Percentiles rank a stretch among this genome's conserved stretches.
Evolutionary conservation across 805 yeast genomes (phyloP).

Genomic region (Babjeviella inositovora): DNA sequence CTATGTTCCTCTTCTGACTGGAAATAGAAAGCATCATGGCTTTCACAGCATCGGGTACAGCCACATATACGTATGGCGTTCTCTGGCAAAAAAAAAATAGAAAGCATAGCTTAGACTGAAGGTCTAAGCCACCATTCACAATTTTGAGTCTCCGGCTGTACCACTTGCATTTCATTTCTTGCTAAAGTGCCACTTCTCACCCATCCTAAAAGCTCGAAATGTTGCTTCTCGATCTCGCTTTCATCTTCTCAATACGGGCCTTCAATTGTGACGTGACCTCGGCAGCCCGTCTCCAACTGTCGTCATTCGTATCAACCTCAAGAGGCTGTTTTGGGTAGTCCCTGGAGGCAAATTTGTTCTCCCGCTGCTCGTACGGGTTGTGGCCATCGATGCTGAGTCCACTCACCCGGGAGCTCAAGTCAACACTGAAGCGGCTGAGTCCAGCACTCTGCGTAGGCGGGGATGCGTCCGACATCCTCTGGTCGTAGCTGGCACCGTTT

Average conservation of each 20-base stretch:
- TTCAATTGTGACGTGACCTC: conserved; percentile 77
- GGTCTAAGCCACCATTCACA: too few species aligned
- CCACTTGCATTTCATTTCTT: too few species aligned
- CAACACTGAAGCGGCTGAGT: conserved; percentile 4
- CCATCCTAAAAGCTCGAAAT: conserved; percentile 6
- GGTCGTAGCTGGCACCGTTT: conserved; percentile 4
- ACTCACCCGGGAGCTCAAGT: conserved; percentile 13
- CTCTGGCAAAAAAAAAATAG: too few species aligned
- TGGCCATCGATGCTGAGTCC: conserved; percentile 12
- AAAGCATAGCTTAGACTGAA: too few species aligned
- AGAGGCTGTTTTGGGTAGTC: conserved; percentile 7
- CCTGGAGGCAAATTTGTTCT: conserved; percentile 7
- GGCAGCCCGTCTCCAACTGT: conserved; percentile 80
- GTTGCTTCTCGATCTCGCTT: conserved; percentile 28
- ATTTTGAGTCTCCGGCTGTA: too few species aligned
- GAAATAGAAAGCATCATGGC: too few species aligned
- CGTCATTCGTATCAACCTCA: conserved; percentile 31
- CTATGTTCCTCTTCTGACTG: too few species aligned
- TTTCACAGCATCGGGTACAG: too few species aligned
- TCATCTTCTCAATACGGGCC: conserved; percentile 83
- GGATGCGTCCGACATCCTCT: conserved; percentile 1
- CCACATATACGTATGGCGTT: too few species aligned
- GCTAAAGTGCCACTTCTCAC: too few species aligned
- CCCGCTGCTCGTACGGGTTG: conserved; percentile 7
- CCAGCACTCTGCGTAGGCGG: conserved; percentile 3